phyloP scores from a whole-genome alignment of 1,284 basidiomycete genomes.

The Singerocomus inundabilis region DNA sequence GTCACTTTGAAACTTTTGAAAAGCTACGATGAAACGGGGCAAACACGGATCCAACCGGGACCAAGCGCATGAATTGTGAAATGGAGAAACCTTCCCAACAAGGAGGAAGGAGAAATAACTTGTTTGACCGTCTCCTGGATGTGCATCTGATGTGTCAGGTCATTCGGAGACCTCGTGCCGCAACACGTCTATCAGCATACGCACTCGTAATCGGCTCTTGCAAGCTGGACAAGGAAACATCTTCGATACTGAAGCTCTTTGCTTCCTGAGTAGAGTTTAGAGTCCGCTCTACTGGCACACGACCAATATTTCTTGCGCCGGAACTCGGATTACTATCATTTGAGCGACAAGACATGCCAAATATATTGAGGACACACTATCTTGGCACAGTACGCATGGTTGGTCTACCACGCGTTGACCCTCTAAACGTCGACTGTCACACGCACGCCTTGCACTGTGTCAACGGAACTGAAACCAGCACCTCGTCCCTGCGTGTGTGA shows the following conservation, averaged over 20 bases:
- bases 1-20: conserved; percentile 17
- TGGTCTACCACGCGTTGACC: too few relatives aligned
- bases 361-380: conserved; percentile 4
- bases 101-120: neutral
- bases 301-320: conserved; percentile 46
- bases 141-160: neutral
- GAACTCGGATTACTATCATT: conserved; percentile 39
- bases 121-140: neutral
- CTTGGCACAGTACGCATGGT: too few relatives aligned
- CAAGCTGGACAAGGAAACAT: conserved; percentile 27
- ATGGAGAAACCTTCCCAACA: conserved; percentile 5
- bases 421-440: too few relatives aligned
- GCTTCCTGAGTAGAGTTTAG: conserved; percentile 41
- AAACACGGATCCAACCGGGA: neutral
- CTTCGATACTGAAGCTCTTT: conserved; percentile 43
- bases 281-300: conserved; percentile 48
- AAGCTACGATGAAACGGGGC: conserved; percentile 6
- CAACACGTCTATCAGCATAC: conserved; percentile 24
- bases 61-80: neutral
- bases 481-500: too few relatives aligned
- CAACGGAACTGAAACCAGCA: too few relatives aligned
- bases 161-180: neutral
- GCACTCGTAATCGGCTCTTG: conserved; percentile 50
- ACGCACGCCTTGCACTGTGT: too few relatives aligned
- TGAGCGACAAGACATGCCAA: neutral